Percentiles rank a stretch among this genome's conserved stretches.
Conservation (phyloP, 2,329 filamentous ascomycete genomes). For the Fusarium sacchari region DNA sequence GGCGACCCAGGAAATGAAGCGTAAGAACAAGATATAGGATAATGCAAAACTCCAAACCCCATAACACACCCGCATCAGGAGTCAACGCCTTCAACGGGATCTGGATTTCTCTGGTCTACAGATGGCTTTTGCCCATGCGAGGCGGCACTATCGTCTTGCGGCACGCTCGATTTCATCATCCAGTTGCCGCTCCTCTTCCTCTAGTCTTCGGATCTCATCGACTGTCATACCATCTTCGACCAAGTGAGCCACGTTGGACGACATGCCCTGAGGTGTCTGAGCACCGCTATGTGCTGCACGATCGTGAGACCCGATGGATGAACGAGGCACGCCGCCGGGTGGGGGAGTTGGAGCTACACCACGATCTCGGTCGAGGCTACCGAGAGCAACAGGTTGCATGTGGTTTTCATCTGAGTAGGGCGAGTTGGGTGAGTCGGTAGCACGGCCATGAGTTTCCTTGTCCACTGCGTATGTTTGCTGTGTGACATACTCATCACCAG, state of each 20-base stretch:
- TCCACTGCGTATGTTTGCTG: conserved; percentile 56
- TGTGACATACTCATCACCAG: conserved; percentile 36
- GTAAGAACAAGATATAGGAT: conserved; percentile 13
- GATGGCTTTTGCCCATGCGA: conserved; percentile 11
- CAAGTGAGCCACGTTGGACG: conserved; percentile 59
- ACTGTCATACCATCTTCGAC: conserved; percentile 70
- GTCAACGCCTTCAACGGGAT: conserved; percentile 2
- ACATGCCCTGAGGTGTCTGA: conserved; percentile 46
- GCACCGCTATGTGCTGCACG: conserved; percentile 28
- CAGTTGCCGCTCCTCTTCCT: conserved; percentile 67
- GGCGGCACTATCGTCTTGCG: conserved; percentile 41
- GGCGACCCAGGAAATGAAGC: conserved; percentile 17
- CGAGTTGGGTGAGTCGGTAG: conserved; percentile 53
- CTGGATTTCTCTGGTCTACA: neutral
- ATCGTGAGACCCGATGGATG: conserved; percentile 30
- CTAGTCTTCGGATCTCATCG: conserved; percentile 64
- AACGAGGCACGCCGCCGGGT: conserved; percentile 17
- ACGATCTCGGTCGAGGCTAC: conserved; percentile 23
- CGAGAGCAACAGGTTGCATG: conserved; percentile 41
- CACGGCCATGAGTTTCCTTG: conserved; percentile 55
- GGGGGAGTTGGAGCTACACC: conserved; percentile 11
- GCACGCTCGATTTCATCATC: conserved; percentile 66
- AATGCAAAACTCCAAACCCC: conserved; percentile 42
- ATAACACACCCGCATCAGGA: conserved; percentile 25
- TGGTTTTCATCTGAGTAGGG: conserved; percentile 56